Conservation (phyloP, 1,139 yeast species). For the Diutina siamensis region DNA sequence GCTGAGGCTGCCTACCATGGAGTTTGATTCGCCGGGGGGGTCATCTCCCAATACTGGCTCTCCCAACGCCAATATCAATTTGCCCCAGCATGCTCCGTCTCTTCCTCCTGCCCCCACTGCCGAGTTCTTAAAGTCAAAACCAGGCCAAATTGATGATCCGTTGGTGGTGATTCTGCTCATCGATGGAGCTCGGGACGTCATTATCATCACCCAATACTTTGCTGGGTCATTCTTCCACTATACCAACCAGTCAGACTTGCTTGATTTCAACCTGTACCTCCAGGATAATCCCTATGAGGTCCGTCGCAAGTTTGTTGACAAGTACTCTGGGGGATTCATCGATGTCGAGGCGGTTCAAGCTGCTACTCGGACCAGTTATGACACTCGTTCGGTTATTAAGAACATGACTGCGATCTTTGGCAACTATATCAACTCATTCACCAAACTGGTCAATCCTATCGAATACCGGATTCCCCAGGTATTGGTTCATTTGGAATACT, state of each 20-base stretch:
- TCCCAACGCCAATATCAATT: too few species aligned
- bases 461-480: slow-evolving; percentile 27
- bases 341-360: neutral
- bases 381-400: slow-evolving; percentile 33
- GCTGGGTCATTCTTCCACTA: slow-evolving; percentile 58
- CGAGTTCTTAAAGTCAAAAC: slow-evolving; percentile 1
- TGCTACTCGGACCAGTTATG: slow-evolving; percentile 5
- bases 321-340: neutral
- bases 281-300: slow-evolving; percentile 25
- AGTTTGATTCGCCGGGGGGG: neutral
- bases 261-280: slow-evolving; percentile 39
- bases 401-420: slow-evolving; percentile 48
- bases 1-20: slow-evolving; percentile 2
- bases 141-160: slow-evolving; percentile 25
- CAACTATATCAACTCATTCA: slow-evolving; percentile 24
- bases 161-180: slow-evolving; percentile 31
- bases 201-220: slow-evolving; percentile 49
- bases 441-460: slow-evolving; percentile 26
- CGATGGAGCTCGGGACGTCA: slow-evolving; percentile 24
- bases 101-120: neutral
- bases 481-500: slow-evolving; percentile 28
- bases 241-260: slow-evolving; percentile 17
- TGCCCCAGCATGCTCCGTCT: too few species aligned
- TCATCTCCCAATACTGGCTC: neutral
- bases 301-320: slow-evolving; percentile 10